Conservation (phyloP, 2,329 filamentous ascomycete genomes). For the Leptographium procerum region DNA sequence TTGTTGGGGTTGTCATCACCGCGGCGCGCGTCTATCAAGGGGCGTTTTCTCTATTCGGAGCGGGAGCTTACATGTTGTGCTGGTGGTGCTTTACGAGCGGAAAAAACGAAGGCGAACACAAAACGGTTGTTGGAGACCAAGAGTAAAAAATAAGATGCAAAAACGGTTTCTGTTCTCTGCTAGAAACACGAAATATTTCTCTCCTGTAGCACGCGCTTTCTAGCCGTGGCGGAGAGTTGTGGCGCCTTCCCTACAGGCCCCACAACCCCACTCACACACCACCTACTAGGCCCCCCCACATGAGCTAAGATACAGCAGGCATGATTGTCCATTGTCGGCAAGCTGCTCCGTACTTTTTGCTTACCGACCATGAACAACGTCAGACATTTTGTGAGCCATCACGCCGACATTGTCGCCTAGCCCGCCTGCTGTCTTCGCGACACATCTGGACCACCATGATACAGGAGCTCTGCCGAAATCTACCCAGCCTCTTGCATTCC, state of each 20-base stretch:
- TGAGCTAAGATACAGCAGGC: neutral
- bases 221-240: no score
- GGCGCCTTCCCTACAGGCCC: neutral
- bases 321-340: neutral
- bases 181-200: neutral
- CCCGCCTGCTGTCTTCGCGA: neutral
- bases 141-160: no score
- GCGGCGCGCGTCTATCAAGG: neutral
- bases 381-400: neutral
- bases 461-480: neutral
- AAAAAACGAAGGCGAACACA: neutral
- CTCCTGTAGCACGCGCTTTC: no score
- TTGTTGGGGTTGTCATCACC: slow-evolving; percentile 24
- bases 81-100: neutral
- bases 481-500: neutral
- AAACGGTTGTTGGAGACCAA: neutral
- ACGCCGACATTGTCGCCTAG: neutral
- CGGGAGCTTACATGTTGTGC: neutral
- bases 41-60: no score
- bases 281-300: neutral
- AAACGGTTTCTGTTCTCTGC: neutral
- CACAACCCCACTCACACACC: neutral
- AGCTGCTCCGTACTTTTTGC: neutral
- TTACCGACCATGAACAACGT: neutral
- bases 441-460: neutral